Percentiles rank a stretch among this genome's conserved stretches.
Evolutionary conservation across 1,139 yeast genomes (phyloP).

Genomic region (Scheffersomyces quercinus): DNA sequence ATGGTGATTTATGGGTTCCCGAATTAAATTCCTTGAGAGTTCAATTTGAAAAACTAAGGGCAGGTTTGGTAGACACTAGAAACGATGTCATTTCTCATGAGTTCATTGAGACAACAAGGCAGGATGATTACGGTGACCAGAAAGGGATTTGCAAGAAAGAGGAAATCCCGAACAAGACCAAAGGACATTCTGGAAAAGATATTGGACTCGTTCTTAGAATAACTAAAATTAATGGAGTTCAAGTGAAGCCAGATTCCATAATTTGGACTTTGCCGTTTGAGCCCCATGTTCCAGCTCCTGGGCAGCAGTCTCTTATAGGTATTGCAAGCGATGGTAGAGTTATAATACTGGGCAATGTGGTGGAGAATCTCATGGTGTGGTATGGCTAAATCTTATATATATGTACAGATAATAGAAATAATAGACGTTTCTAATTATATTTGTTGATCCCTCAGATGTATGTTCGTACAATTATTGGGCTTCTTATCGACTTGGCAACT

Average conservation of each 20-base stretch:
- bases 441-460: too few species aligned
- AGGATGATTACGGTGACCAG: conserved; percentile 10
- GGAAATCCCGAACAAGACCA: conserved; percentile 13
- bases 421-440: too few species aligned
- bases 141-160: conserved; percentile 14
- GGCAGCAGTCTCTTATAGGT: conserved; percentile 15
- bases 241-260: conserved; percentile 20
- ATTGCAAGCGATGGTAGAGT: conserved; percentile 30
- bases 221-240: conserved; percentile 37
- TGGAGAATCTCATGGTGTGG: conserved; percentile 39
- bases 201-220: conserved; percentile 24
- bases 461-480: too few species aligned
- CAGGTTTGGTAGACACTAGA: conserved; percentile 32
- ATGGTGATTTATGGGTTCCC: conserved; percentile 37
- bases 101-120: conserved; percentile 18
- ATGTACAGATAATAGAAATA: neutral
- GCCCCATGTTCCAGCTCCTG: conserved; percentile 8
- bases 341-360: conserved; percentile 30
- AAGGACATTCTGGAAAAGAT: conserved; percentile 16
- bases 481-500: too few species aligned
- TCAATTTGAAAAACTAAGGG: conserved; percentile 35
- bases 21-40: conserved; percentile 35
- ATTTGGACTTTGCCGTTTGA: conserved; percentile 35
- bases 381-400: conserved; percentile 1
- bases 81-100: conserved; percentile 26